Percentiles rank a stretch among this genome's conserved stretches.
Conservation (phyloP, 192 early-diverging fungal genomes). For the Haplosporangium gracile region DNA sequence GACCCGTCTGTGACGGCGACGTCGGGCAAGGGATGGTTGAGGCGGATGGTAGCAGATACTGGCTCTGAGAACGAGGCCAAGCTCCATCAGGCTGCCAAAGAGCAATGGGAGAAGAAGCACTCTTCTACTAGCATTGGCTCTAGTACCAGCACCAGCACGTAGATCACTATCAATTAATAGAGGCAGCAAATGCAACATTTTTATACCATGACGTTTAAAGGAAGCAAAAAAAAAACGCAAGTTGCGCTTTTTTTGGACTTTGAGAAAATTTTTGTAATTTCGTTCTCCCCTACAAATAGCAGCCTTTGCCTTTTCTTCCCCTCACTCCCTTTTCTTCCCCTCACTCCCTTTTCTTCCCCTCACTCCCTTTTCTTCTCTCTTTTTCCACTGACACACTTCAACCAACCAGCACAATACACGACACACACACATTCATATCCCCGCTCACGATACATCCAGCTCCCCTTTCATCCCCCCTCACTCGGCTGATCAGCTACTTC, state of each 20-base stretch:
- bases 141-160: background rate
- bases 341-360: background rate
- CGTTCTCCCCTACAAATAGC: constrained; percentile 14
- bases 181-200: background rate
- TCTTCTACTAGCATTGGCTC: background rate
- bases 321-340: background rate
- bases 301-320: background rate
- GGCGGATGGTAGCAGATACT: constrained; percentile 54
- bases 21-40: constrained; percentile 28
- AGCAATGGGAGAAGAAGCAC: constrained; percentile 43
- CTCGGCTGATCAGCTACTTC: constrained; percentile 1
- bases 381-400: background rate
- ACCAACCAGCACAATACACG: background rate
- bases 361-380: background rate
- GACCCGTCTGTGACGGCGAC: background rate
- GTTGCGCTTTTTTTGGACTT: constrained; percentile 31
- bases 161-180: background rate
- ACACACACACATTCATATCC: background rate
- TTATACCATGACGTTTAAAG: background rate
- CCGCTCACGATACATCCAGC: background rate
- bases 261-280: constrained; percentile 3
- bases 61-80: constrained; percentile 45
- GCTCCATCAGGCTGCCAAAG: constrained; percentile 39
- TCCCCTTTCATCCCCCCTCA: background rate
- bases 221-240: constrained; percentile 6